phyloP scores from a whole-genome alignment of 306 rosid species.

The Corylus avellana region DNA sequence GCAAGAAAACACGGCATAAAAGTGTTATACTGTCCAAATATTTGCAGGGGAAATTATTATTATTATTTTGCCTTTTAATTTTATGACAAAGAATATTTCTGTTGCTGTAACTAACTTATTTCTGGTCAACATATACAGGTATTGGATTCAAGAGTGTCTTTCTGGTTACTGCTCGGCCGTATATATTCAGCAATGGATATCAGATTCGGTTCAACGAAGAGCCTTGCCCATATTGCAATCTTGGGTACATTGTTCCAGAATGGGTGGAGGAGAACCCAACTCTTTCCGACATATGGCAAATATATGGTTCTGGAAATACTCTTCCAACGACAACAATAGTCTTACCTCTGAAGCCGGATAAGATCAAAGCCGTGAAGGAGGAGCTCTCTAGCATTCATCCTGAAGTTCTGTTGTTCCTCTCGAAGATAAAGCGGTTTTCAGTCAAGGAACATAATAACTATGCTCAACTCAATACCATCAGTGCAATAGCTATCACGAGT shows the following conservation, averaged over 20 bases:
- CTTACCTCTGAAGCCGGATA: conserved; percentile 68
- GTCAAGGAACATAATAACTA: conserved; percentile 51
- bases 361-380: conserved; percentile 57
- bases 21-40: too few species aligned
- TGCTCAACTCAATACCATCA: conserved; percentile 38
- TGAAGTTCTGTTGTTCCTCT: conserved; percentile 62
- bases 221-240: conserved; percentile 66
- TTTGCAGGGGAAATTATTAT: too few species aligned
- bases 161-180: conserved; percentile 62
- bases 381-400: conserved; percentile 76
- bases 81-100: neutral
- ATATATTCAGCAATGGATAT: conserved; percentile 78
- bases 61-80: neutral
- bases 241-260: conserved; percentile 85
- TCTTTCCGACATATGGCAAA: conserved; percentile 40
- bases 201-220: conserved; percentile 67
- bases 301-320: conserved; percentile 42
- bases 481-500: conserved; percentile 51
- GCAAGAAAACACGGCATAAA: too few species aligned
- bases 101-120: neutral
- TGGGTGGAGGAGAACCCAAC: conserved; percentile 75
- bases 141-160: conserved; percentile 95
- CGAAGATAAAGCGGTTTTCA: conserved; percentile 66
- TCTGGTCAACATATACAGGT: conserved; percentile 48
- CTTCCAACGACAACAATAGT: conserved; percentile 67